phyloP scores from a whole-genome alignment of 768 basidiomycete species.

The Podaxis mareebaensis region DNA sequence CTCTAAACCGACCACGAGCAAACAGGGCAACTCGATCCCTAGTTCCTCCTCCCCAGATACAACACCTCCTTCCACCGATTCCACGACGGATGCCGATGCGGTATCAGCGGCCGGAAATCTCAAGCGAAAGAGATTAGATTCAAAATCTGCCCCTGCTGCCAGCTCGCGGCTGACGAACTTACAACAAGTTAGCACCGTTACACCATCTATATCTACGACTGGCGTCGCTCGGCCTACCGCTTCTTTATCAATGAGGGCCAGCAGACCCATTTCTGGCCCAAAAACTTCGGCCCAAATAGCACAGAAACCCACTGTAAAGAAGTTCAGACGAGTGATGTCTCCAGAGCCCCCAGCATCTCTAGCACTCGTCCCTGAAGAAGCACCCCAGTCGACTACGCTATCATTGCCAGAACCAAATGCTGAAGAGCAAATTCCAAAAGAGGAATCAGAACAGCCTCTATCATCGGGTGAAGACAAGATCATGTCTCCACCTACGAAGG shows the following conservation, averaged over 20 bases:
- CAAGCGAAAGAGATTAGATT: conserved; percentile 42
- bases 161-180: conserved; percentile 28
- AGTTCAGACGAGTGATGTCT: conserved; percentile 24
- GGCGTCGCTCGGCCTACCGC: conserved; percentile 1
- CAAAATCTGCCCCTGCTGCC: conserved; percentile 29
- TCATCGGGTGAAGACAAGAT: background rate
- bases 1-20: background rate
- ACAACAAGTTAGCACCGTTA: conserved; percentile 29
- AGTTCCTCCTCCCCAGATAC: background rate
- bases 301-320: conserved; percentile 11
- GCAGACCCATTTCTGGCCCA: background rate
- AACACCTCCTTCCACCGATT: background rate
- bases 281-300: background rate
- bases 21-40: background rate
- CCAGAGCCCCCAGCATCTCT: conserved; percentile 14
- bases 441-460: background rate
- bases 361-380: conserved; percentile 11
- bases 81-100: background rate
- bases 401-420: background rate
- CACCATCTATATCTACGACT: conserved; percentile 3
- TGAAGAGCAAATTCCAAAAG: background rate
- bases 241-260: conserved; percentile 1
- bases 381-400: conserved; percentile 1
- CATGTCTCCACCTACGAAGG: conserved; percentile 6
- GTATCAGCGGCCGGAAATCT: conserved; percentile 24